Evolutionary conservation across 805 yeast species (phyloP).

Genomic region (Lachancea meyersii): DNA sequence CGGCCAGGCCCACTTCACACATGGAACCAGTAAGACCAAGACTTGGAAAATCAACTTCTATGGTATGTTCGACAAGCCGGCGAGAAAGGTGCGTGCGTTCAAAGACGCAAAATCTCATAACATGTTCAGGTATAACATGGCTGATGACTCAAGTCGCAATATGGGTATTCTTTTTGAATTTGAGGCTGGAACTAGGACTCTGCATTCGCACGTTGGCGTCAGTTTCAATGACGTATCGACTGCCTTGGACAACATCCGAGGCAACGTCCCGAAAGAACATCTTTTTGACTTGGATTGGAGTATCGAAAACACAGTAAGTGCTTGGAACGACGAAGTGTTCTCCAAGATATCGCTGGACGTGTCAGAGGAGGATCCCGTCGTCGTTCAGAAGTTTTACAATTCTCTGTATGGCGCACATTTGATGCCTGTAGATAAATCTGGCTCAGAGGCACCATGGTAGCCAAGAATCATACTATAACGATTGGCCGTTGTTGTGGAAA

Average conservation of each 20-base stretch:
- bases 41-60: constrained; percentile 31
- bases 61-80: constrained; percentile 26
- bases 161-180: constrained; percentile 28
- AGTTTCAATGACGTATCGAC: constrained; percentile 14
- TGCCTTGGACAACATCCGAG: constrained; percentile 12
- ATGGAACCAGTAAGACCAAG: constrained; percentile 33
- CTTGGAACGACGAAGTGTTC: constrained; percentile 24
- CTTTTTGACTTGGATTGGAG: constrained; percentile 8
- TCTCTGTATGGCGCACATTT: constrained; percentile 31
- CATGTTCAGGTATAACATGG: constrained; percentile 3
- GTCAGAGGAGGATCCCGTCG: constrained; percentile 14
- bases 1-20: constrained; percentile 25
- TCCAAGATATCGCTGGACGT: constrained; percentile 20
- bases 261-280: neutral
- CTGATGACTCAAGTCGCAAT: constrained; percentile 15
- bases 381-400: constrained; percentile 19
- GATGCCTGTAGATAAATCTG: constrained; percentile 32
- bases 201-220: constrained; percentile 12
- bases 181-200: constrained; percentile 5
- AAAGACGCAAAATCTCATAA: constrained; percentile 2
- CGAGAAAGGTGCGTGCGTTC: constrained; percentile 16
- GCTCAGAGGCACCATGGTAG: constrained; percentile 10
- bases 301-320: constrained; percentile 4
- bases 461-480: constrained; percentile 32
- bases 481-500: constrained; percentile 38